Base-by-base conservation (phyloP, 2,329 filamentous ascomycete species). In the Phyllosticta citrichinensis region DNA sequence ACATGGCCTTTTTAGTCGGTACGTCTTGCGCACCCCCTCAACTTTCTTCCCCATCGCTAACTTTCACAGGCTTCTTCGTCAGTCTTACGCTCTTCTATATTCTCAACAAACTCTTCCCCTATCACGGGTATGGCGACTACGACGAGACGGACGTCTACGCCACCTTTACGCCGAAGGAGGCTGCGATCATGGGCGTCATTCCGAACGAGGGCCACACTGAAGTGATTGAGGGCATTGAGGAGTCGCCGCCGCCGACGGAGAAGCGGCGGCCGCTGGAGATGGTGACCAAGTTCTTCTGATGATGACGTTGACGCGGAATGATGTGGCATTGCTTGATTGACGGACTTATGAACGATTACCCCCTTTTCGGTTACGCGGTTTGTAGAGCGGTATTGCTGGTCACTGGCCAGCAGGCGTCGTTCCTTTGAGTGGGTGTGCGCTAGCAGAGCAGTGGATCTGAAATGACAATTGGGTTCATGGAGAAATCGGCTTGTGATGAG, bases 1-100 rank as follows among this genome's bases (percentile, higher is more conserved):
- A 76, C 61, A 75, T 77, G 69, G 76, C 78, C 0, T 80, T 80
- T 62, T 70, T 79, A 12, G 70, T 78, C 17, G 78, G 77, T 70
- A 55, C 64, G 69, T 62, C 9, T 47, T 1, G 4, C 14, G 5
- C 40, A 47, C 1, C 6, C n/a, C 14, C 40, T 8, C 60, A 30
- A 64, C 65, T 50, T 67, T 65, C 2, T 64, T 64, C 24, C 20
- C 57, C 27, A 57, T 63, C 47, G 17, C 59, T 53, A 11, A 57
- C 12, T 25, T 11, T 20, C 19, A 8, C 27, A 76, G 76, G 75
- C 5, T 77, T 77, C 65, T 75, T 74, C 59, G 70, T 72, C 27
- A 75, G 74, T 35, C 66, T 65, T 51, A 52, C 68, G 62, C 14
- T 73, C 2, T 72, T 72, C 60, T 73, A 70, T 27, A 24, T 62